A percentile compares a stretch with the other conserved stretches of the same genome.
Evolutionary conservation across 345 rosid species (phyloP).

Genomic region (Gossypium longicalyx): DNA sequence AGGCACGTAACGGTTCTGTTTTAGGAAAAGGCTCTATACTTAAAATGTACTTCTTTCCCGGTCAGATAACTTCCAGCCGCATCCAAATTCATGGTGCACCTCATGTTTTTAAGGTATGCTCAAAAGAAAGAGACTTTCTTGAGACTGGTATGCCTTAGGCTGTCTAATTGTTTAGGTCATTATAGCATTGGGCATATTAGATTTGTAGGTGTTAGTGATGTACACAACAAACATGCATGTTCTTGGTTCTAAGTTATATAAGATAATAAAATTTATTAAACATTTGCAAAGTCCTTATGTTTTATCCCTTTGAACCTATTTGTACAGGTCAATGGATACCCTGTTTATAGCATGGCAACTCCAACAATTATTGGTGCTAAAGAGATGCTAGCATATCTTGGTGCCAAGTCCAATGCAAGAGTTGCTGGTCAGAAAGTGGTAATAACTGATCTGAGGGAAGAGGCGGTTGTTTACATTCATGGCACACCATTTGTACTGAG

Average conservation of each 20-base stretch:
- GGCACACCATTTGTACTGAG: constrained; percentile 91
- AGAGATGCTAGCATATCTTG: constrained; percentile 83
- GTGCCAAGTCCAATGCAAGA: constrained; percentile 50
- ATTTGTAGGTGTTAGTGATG: neutral
- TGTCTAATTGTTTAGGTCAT: neutral
- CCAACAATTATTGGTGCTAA: constrained; percentile 87
- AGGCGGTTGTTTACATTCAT: constrained; percentile 88
- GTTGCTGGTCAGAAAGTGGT: constrained; percentile 44
- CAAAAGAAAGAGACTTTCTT: neutral
- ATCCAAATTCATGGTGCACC: constrained; percentile 91
- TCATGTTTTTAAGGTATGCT: constrained; percentile 73
- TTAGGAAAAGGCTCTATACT: constrained; percentile 85
- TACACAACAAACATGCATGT: neutral
- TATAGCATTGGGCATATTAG: neutral
- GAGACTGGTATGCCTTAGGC: constrained; percentile 10
- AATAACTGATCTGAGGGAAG: constrained; percentile 89
- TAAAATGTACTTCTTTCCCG: constrained; percentile 91
- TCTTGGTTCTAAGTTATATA: neutral
- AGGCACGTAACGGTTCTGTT: constrained; percentile 81
- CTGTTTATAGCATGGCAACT: constrained; percentile 98
- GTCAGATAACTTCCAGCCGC: constrained; percentile 85
- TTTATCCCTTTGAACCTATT: constrained; percentile 4
- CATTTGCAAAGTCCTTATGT: neutral
- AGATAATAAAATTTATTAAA: neutral
- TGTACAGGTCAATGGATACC: constrained; percentile 78